A percentile compares a stretch with the other conserved stretches of the same genome.
Conservation (phyloP, 805 yeast genomes). For the Metschnikowia koreensis region DNA sequence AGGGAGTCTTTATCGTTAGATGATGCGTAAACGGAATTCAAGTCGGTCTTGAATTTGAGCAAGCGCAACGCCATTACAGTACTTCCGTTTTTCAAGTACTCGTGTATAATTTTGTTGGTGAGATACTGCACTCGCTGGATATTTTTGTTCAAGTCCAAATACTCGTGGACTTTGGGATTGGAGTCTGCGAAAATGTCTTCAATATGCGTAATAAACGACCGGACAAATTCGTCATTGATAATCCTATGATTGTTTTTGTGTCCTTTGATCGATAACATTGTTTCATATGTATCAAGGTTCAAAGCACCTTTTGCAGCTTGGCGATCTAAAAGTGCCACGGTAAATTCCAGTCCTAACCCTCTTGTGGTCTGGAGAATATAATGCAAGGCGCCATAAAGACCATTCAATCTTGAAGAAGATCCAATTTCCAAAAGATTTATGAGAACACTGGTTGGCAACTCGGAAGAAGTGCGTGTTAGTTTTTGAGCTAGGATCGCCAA, state of each 20-base stretch:
- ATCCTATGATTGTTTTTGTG: slow-evolving; percentile 3
- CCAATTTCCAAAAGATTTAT: slow-evolving; percentile 31
- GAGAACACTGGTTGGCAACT: slow-evolving; percentile 21
- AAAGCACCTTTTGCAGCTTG: slow-evolving; percentile 10
- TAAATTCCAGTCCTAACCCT: slow-evolving; percentile 15
- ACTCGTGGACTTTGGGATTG: slow-evolving; percentile 38
- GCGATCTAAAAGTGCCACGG: slow-evolving; percentile 16
- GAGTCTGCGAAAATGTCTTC: slow-evolving; percentile 27
- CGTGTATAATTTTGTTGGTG: not conserved
- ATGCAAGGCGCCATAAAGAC: slow-evolving; percentile 7
- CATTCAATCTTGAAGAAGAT: slow-evolving; percentile 8
- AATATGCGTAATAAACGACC: slow-evolving; percentile 23
- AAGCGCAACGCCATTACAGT: slow-evolving; percentile 16
- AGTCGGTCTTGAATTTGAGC: slow-evolving; percentile 25
- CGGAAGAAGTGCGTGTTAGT: slow-evolving; percentile 12
- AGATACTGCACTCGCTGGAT: slow-evolving; percentile 14
- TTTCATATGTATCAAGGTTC: slow-evolving; percentile 17
- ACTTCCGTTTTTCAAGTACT: not conserved
- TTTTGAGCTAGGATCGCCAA: slow-evolving; percentile 25
- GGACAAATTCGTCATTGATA: slow-evolving; percentile 24
- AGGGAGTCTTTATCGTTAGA: slow-evolving; percentile 9
- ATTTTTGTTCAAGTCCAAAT: slow-evolving; percentile 28
- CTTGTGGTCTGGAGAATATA: slow-evolving; percentile 9
- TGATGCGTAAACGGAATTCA: slow-evolving; percentile 16
- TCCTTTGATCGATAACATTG: slow-evolving; percentile 3